These are phyloP conservation scores for Podila minutissima DNA, from an alignment of 192 early-diverging fungal species.

Conservation along the genomic window DNA sequence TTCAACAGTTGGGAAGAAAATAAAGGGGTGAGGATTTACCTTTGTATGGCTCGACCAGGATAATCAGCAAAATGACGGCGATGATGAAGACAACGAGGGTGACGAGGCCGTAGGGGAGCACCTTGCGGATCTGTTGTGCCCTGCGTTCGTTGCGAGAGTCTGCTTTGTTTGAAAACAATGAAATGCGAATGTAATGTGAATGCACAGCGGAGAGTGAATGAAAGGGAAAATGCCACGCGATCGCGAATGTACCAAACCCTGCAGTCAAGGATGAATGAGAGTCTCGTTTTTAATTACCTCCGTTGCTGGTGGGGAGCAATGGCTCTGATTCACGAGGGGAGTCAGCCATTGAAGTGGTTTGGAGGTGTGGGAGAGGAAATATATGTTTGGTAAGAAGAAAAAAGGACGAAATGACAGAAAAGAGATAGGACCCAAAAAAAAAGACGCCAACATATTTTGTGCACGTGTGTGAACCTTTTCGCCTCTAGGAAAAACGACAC, in stretches of 20 bases:
- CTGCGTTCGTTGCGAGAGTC: slow-evolving; percentile 3
- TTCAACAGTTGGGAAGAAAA: not conserved
- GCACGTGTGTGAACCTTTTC: no score
- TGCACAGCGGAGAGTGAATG: not conserved
- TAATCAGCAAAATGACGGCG: slow-evolving; percentile 25
- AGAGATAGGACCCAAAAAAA: not conserved
- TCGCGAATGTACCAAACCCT: not conserved
- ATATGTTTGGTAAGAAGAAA: not conserved
- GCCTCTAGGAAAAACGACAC: no score
- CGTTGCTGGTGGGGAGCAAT: slow-evolving; percentile 7
- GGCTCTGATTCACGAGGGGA: slow-evolving; percentile 17
- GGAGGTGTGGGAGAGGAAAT: not conserved
- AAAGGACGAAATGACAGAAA: not conserved
- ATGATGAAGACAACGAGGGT: slow-evolving; percentile 39
- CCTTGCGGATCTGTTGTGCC: slow-evolving; percentile 6
- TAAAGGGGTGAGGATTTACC: not conserved
- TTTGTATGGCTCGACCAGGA: slow-evolving; percentile 33
- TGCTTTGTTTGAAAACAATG: not conserved
- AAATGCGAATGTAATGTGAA: not conserved
- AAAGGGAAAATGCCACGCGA: not conserved
- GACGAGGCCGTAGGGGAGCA: slow-evolving; percentile 33
- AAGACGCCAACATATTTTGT: no score
- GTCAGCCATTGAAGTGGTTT: slow-evolving; percentile 19
- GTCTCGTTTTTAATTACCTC: not conserved
- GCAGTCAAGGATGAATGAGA: not conserved